Evolutionary conservation across 2,329 filamentous ascomycete species (phyloP), one percentile per base, ranked within the genome.

Genomic region (Pezicula radicicola): DNA sequence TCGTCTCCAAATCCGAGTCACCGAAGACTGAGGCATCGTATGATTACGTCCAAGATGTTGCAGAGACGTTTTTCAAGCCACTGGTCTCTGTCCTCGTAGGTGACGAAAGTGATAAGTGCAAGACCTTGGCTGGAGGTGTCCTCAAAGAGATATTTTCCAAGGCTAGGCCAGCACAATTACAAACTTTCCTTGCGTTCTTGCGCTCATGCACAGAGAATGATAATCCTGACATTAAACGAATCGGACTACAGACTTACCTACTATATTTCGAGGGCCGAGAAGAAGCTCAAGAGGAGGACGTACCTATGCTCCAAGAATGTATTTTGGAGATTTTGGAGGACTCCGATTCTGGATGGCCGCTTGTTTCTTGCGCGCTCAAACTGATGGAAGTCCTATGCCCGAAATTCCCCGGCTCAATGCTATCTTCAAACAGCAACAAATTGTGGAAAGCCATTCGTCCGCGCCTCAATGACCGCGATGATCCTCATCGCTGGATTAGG

Each of bases 41-140:
- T 37, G 88, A 91, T 25, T 83, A 92, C 43, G 83, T 92, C 7
- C 90, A 95, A 66, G 89, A 96, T 59, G 81, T 96, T 33, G 79
- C 90, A 0, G 83, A 83, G 1, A 88, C 84, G 18, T 89, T 91
- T 65, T 99, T 97, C 73, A 78, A 95, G 19, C 91, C 92, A 0
- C 71, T 99, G 6, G 84, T 97, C 47, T 83, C 96, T 61, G 84
- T 92, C 15, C 79, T 97, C 56, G 85, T 88, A 53, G 96, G 97
- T 61, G 94, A 99, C 55, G 89, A 95, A 49, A 90, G 89, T 46
- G 81, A 87, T 48, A 89, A 90, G 60, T 99, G 94, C 69, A 85
- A 89, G 28, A 81, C 91, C 55, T 86, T 93, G 68, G 91, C 92
- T 0, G 87, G 84, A 42, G 83, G 87, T 52, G 74, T 99, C 42